Evolutionary conservation across 2,329 filamentous ascomycete genomes (phyloP).

Genomic region (Fusarium sacchari): DNA sequence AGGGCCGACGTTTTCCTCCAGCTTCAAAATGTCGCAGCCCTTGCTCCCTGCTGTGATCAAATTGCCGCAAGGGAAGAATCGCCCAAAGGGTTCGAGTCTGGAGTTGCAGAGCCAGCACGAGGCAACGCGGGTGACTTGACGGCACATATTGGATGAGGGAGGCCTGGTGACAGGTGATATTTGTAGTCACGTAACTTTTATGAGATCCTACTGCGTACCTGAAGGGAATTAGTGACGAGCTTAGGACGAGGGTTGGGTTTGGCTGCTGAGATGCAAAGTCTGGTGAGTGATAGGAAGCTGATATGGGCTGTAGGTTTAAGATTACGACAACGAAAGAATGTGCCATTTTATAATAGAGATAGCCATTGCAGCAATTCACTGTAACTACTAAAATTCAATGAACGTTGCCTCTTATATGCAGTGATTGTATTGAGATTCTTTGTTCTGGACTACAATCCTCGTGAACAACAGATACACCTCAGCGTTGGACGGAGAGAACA

Average conservation of each 20-base stretch:
- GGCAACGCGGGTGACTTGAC: not conserved
- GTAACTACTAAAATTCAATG: not conserved
- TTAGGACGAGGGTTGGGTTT: not conserved
- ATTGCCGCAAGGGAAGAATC: not conserved
- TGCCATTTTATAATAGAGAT: not conserved
- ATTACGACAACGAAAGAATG: not conserved
- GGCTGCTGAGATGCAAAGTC: not conserved
- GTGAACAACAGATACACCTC: not conserved
- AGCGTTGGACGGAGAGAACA: not conserved
- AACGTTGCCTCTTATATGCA: not conserved
- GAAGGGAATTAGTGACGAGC: not conserved
- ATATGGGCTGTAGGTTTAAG: not conserved
- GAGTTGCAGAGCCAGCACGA: conserved; percentile 12
- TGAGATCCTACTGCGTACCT: not conserved
- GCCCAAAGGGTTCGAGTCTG: conserved; percentile 6
- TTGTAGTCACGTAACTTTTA: not conserved
- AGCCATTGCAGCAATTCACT: not conserved
- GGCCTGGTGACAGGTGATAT: not conserved
- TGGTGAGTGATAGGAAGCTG: not conserved
- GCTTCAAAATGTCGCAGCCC: not conserved
- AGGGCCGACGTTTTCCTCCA: not conserved
- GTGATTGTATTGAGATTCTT: not conserved
- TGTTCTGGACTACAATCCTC: not conserved
- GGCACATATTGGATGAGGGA: conserved; percentile 5
- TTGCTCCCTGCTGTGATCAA: not conserved